A percentile compares a stretch with the other conserved stretches of the same genome.
These are phyloP conservation scores for Pyricularia grisea DNA, from an alignment of 2,329 filamentous ascomycete species.

Conservation along the genomic window DNA sequence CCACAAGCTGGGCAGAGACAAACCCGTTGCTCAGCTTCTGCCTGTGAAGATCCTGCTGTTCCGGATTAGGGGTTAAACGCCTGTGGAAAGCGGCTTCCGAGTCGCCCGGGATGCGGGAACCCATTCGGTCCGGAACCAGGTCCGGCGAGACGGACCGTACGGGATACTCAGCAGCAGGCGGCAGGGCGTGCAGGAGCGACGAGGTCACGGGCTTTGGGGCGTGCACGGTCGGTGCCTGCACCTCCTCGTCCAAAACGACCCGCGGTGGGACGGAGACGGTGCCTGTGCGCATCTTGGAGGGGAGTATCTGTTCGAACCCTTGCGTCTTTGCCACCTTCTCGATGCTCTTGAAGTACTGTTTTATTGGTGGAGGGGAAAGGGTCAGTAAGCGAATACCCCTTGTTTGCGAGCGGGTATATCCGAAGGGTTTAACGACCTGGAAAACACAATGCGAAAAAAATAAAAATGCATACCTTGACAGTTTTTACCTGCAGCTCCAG, in stretches of 20 bases:
- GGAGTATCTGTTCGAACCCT: slow-evolving; percentile 35
- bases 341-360: slow-evolving; percentile 50
- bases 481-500: slow-evolving; percentile 57
- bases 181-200: slow-evolving; percentile 38
- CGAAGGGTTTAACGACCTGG: neutral
- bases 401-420: neutral
- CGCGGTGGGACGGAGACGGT: slow-evolving; percentile 14
- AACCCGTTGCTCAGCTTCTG: neutral
- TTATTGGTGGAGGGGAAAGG: neutral
- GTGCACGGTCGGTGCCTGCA: slow-evolving; percentile 31
- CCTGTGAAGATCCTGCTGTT: slow-evolving; percentile 22
- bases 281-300: slow-evolving; percentile 43
- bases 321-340: slow-evolving; percentile 40
- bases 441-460: neutral
- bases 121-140: slow-evolving; percentile 53
- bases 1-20: neutral
- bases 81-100: slow-evolving; percentile 33
- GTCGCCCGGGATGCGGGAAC: slow-evolving; percentile 44
- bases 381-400: neutral
- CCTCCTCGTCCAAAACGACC: slow-evolving; percentile 30
- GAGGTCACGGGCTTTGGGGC: slow-evolving; percentile 47
- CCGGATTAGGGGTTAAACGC: slow-evolving; percentile 38
- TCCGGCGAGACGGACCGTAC: slow-evolving; percentile 48
- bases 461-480: slow-evolving; percentile 31
- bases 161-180: slow-evolving; percentile 45